phyloP scores from a whole-genome alignment of 805 yeast genomes.

The Brettanomyces sp. region DNA sequence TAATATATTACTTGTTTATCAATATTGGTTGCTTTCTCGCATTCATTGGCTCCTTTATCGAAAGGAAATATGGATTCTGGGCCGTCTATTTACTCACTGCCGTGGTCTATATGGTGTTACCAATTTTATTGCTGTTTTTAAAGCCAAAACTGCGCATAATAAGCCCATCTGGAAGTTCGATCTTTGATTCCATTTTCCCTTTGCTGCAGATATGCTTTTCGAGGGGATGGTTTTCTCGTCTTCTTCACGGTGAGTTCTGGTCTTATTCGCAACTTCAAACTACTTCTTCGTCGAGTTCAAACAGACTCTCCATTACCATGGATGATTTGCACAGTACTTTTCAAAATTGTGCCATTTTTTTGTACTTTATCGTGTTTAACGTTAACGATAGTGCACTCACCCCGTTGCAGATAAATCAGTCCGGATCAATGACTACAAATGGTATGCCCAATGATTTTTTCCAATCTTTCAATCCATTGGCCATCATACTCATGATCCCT shows the following conservation, averaged over 20 bases:
- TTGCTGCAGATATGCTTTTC: slow-evolving; percentile 28
- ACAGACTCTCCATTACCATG: slow-evolving; percentile 18
- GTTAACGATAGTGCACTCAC: slow-evolving; percentile 39
- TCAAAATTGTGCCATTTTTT: slow-evolving; percentile 34
- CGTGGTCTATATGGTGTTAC: slow-evolving; percentile 38
- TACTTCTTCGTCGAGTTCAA: neutral
- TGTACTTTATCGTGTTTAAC: slow-evolving; percentile 30
- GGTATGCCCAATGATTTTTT: slow-evolving; percentile 50
- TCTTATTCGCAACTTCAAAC: slow-evolving; percentile 13
- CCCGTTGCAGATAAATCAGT: slow-evolving; percentile 38
- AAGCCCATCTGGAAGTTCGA: slow-evolving; percentile 32
- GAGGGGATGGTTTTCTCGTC: slow-evolving; percentile 32
- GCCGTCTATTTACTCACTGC: slow-evolving; percentile 43
- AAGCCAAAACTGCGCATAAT: slow-evolving; percentile 26
- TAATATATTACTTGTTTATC: slow-evolving; percentile 43
- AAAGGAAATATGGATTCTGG: slow-evolving; percentile 42
- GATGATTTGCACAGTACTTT: slow-evolving; percentile 33
- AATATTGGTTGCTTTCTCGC: slow-evolving; percentile 44
- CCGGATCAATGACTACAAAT: slow-evolving; percentile 41
- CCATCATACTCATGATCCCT: slow-evolving; percentile 42
- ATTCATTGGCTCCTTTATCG: slow-evolving; percentile 39
- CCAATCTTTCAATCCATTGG: slow-evolving; percentile 43
- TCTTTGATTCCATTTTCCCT: slow-evolving; percentile 32
- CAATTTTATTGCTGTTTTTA: slow-evolving; percentile 32
- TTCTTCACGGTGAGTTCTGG: slow-evolving; percentile 32